phyloP scores from a whole-genome alignment of 1,284 basidiomycete genomes.

The Trichosporon sp. region DNA sequence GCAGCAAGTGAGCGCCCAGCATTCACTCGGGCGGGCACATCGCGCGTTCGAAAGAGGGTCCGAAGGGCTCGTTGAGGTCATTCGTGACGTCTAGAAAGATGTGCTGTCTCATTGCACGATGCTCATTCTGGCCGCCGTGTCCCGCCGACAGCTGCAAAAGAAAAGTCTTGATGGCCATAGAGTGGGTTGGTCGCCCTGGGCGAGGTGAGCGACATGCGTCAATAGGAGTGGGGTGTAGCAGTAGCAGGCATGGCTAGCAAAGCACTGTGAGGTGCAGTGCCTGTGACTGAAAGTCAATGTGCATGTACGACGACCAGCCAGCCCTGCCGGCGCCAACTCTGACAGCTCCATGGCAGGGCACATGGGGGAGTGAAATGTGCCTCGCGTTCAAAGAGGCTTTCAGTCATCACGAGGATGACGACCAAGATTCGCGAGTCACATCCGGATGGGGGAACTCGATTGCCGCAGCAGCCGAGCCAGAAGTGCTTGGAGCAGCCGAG shows the following conservation, averaged over 20 bases:
- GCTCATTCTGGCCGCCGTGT: background rate
- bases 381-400: background rate
- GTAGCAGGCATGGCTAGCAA: background rate
- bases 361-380: background rate
- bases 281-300: background rate
- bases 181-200: background rate
- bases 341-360: background rate
- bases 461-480: background rate
- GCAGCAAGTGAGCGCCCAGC: background rate
- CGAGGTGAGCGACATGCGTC: background rate
- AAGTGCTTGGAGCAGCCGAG: background rate
- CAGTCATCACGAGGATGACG: conserved; percentile 1
- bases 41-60: conserved; percentile 2
- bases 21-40: background rate
- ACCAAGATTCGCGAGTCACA: background rate
- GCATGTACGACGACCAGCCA: background rate
- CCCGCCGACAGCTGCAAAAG: too few species aligned
- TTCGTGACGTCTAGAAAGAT: conserved; percentile 1
- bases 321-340: background rate
- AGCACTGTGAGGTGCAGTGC: background rate
- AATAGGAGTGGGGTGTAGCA: background rate
- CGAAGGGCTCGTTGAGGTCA: background rate
- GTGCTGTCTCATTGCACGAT: background rate
- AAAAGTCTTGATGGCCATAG: background rate
- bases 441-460: background rate